Evolutionary conservation across 75 land plant species (phyloP), one percentile per base, ranked within the genome.

Genomic region (Pinus tabuliformis): DNA sequence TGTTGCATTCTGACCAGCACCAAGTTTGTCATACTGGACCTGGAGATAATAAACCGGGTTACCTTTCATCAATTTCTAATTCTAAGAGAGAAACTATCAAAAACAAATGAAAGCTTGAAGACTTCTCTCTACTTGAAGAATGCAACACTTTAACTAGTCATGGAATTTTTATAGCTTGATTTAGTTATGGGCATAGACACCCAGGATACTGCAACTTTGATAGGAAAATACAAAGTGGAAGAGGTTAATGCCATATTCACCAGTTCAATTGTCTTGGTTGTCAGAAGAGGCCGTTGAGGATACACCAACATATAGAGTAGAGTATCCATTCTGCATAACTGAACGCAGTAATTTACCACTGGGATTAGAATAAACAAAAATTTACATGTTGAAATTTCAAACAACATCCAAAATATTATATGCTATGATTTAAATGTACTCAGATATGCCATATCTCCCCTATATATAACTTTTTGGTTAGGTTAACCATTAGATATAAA

Each of bases 1-100:
- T 70, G 95, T 97, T 74, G 99, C 99, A 91, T 97, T 97, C 78
- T 97, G 99, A 21, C 99, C 99, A 57, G 99, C 99, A 28, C 99
- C 99, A 81, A 97, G 94, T 83, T 97, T 97, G 76, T 97, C 99
- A 82, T 90, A 97, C 30, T 86, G 85, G 58, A 97, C 92, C 99
- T 97, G 87, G 68, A 80, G 65, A 64, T 26, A 61, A 56, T 54
- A 22, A 72, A 49, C 4, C 15, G 7, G 6, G 8, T 73, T 56
- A 73, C 3, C 18, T 5, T 60, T 21, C 11, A 49, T 49, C 54
- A 9, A 49, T 49, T 68, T 68, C 5, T 68, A 6, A 14, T 18
- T 28, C 20, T 39, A 42, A 42, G 52, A 42, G 17, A 8, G 52
- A 42, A 18, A 68, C 8, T n/a, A 3, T 20, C 49, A 68, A 39